These are phyloP conservation scores for Spatholobus suberectus DNA, from an alignment of 306 rosid species.

Conservation along the genomic window DNA sequence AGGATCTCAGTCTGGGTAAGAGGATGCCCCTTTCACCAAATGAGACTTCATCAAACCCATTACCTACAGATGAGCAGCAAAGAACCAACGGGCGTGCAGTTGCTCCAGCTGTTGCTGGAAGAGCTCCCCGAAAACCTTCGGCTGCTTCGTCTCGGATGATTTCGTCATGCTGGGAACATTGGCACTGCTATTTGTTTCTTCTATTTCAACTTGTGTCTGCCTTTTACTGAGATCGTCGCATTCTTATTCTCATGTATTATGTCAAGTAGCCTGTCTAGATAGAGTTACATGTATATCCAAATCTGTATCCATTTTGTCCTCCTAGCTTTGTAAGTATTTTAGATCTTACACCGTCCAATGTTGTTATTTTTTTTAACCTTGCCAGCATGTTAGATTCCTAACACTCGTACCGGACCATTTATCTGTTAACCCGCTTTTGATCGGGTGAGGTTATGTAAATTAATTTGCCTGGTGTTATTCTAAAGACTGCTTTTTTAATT, in stretches of 20 bases:
- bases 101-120: slow-evolving; percentile 93
- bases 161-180: slow-evolving; percentile 45
- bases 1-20: slow-evolving; percentile 73
- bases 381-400: slow-evolving; percentile 49
- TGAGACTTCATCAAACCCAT: slow-evolving; percentile 61
- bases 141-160: slow-evolving; percentile 60
- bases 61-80: slow-evolving; percentile 90
- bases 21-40: slow-evolving; percentile 61
- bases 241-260: slow-evolving; percentile 24
- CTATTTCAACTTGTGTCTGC: slow-evolving; percentile 45
- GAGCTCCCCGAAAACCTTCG: slow-evolving; percentile 81
- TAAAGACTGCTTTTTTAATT: neutral
- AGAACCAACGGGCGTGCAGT: slow-evolving; percentile 66
- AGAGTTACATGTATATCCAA: slow-evolving; percentile 67
- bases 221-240: slow-evolving; percentile 35
- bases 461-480: slow-evolving; percentile 32
- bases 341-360: slow-evolving; percentile 51
- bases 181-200: slow-evolving; percentile 48
- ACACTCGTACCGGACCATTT: slow-evolving; percentile 35
- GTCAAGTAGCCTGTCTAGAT: slow-evolving; percentile 44
- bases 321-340: slow-evolving; percentile 46
- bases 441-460: slow-evolving; percentile 49
- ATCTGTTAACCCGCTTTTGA: slow-evolving; percentile 23
- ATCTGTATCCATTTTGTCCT: slow-evolving; percentile 33
- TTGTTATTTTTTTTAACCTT: slow-evolving; percentile 48